Conservation (phyloP, 441 rosid species). For the Euphorbia celastroides region DNA sequence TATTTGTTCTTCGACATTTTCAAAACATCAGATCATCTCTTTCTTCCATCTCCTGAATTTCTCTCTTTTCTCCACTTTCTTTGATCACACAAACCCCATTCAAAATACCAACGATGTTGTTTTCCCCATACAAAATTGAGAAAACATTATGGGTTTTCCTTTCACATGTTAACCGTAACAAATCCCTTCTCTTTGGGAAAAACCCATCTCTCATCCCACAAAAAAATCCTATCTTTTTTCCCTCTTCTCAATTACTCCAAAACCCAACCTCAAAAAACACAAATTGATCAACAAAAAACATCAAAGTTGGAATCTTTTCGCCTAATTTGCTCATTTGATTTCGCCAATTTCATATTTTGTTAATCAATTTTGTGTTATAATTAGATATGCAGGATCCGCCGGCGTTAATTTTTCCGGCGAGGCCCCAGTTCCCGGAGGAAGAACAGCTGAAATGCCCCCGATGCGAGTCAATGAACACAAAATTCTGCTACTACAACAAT, state of each 20-base stretch:
- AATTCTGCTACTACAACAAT: too few relatives aligned
- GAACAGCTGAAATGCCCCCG: slow-evolving; percentile 83
- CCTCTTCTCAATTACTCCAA: too few relatives aligned
- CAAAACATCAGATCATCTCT: background rate
- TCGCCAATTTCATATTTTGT: background rate
- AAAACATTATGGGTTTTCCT: background rate
- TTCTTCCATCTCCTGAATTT: background rate
- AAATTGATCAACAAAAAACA: too few relatives aligned
- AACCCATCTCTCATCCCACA: too few relatives aligned
- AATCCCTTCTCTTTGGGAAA: too few relatives aligned
- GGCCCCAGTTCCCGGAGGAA: slow-evolving; percentile 66
- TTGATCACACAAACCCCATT: too few relatives aligned
- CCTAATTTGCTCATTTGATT: background rate
- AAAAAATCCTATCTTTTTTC: too few relatives aligned
- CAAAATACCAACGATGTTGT: background rate
- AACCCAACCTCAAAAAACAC: too few relatives aligned
- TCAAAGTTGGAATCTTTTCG: background rate
- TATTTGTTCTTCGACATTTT: background rate
- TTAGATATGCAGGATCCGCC: slow-evolving; percentile 56
- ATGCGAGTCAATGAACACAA: slow-evolving; percentile 77
- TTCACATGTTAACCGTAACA: too few relatives aligned
- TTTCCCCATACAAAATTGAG: background rate
- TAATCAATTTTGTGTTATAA: background rate
- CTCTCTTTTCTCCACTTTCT: too few relatives aligned
- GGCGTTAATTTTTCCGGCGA: slow-evolving; percentile 38